Base-by-base conservation (phyloP, 768 basidiomycete species). In the Termitomyces sp. region DNA sequence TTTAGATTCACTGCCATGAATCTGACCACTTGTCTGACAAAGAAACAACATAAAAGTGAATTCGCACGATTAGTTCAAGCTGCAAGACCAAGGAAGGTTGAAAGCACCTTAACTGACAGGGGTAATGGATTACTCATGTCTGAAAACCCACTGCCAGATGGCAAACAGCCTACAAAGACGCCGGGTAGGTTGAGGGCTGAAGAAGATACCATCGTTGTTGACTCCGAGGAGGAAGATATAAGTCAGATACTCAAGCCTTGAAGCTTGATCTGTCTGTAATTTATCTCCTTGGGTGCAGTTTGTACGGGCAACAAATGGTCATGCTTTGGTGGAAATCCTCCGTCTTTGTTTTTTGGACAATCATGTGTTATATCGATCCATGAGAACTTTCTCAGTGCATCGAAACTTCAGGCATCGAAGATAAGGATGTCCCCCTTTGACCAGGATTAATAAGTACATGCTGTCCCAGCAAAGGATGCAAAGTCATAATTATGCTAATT, bases 1-100 rank as follows among this genome's bases (percentile, higher is more conserved):
- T 41, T 16, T 18, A 9, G 3, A 43, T 29, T 53, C 47, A 27
- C 24, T n/a, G 22, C 9, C 34, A 42, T 24, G 14, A 44, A 27
- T 52, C 26, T 34, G 10, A 49, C 22, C 12, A 64, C 52, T 57
- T 41, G 29, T n/a, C 31, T 37, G 34, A 9, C 50, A n/a, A 37
- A 79, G 77, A 74, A 71, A 65, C 71, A 63, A 29, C 69, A 80
- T 47, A 72, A 71, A 52, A 57, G 65, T 4, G 75, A 79, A 55
- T 79, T 80, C 56, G 66, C 68, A 26, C 68, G 66, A 54, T 67
- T 80, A 9, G 60, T 79, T 16, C 69, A 72, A 39, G 68, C 68
- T 4, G 75, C 76, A 27, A 65, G 71, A 46, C 53, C 52, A 52
- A 69, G 67, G 53, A 64, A 47, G 27, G 52, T 16, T 24, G 55